Base-by-base conservation (phyloP, 2,329 filamentous ascomycete genomes). In the Aspergillus jensenii region DNA sequence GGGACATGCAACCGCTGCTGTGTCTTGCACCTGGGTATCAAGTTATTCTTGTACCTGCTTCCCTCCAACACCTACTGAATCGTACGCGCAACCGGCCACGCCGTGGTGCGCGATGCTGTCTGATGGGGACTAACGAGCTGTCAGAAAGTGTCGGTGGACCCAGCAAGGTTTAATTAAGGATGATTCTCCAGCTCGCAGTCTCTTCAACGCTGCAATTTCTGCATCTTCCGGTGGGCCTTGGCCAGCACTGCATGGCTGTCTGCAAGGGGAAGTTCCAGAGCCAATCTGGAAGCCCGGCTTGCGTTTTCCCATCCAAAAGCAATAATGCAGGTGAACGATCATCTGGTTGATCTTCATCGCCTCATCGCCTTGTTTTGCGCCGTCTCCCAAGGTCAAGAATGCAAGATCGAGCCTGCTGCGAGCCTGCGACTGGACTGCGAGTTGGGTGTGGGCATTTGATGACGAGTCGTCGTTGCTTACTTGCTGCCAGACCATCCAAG, bases 141-240 rank as follows among this genome's bases (percentile, higher is more conserved):
- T 64, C 55, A 63, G 45, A 61, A 59, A 55, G 14, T 7, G 4
- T 15, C 35, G 58, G 56, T 63, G 68, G 63, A 56, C 61, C 57
- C 51, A 45, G 63, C 66, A 73, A 72, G 69, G 72, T 74, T 74
- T 74, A 59, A 74, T 74, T 72, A 74, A 73, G 72, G 72, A 71
- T 72, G 67, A 64, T 65, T n/a, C 35, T n/a, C 12, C 12, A n/a
- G 35, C 35, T 37, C 35, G 4, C 15, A 37, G 35, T 37, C 35
- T 37, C 35, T 37, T 37, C 35, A 14, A 37, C 15, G 12, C 51
- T 53, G 51, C 51, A 46, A 53, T 53, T 53, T 65, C 62, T 49
- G 66, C 63, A 59, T 62, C 53, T 63, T 73, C 35, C 65, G 57
- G 52, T 59, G 52, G 44, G 53, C 52, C 70, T 70, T 70, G 68